A percentile compares a stretch with the other conserved stretches of the same genome.
These are phyloP conservation scores for Saprolegnia parasitica DNA, from an alignment of 352 stramenopile genomes.

Conservation along the genomic window DNA sequence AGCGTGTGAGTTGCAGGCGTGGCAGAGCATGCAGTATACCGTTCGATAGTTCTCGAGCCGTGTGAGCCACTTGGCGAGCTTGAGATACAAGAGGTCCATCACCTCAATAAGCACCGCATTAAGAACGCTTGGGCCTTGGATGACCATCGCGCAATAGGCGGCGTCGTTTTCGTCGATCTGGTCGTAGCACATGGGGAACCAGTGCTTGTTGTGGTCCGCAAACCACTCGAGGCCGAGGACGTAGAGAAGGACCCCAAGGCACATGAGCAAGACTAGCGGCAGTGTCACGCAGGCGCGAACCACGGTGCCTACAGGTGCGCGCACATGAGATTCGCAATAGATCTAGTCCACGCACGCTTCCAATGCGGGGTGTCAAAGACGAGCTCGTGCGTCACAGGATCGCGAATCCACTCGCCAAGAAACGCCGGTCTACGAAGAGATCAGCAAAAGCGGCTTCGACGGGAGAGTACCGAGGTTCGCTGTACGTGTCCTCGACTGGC, in stretches of 20 bases:
- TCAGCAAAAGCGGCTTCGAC: not conserved
- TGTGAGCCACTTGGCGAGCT: slow-evolving; percentile 56
- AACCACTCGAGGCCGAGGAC: slow-evolving; percentile 16
- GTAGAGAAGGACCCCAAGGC: not conserved
- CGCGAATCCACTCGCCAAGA: slow-evolving; percentile 49
- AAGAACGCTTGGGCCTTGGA: slow-evolving; percentile 54
- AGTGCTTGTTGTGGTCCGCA: slow-evolving; percentile 13
- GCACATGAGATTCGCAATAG: not conserved
- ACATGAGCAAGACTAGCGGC: slow-evolving; percentile 20
- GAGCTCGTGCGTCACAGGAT: slow-evolving; percentile 38
- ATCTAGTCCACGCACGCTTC: slow-evolving; percentile 31
- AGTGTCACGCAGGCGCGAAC: slow-evolving; percentile 4
- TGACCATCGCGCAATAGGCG: slow-evolving; percentile 38
- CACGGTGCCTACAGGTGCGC: not conserved
- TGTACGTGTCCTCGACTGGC: slow-evolving; percentile 34
- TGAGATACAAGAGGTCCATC: slow-evolving; percentile 62
- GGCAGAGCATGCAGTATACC: not conserved
- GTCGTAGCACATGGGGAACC: slow-evolving; percentile 23
- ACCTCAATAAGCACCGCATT: slow-evolving; percentile 61
- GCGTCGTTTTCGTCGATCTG: not conserved
- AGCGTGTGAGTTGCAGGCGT: not conserved
- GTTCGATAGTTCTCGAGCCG: slow-evolving; percentile 73
- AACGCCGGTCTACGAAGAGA: slow-evolving; percentile 36
- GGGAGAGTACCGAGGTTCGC: slow-evolving; percentile 11
- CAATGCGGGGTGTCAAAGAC: slow-evolving; percentile 56